Evolutionary conservation across 352 stramenopile genomes (phyloP).

Genomic region (Phytopythium montanum): DNA sequence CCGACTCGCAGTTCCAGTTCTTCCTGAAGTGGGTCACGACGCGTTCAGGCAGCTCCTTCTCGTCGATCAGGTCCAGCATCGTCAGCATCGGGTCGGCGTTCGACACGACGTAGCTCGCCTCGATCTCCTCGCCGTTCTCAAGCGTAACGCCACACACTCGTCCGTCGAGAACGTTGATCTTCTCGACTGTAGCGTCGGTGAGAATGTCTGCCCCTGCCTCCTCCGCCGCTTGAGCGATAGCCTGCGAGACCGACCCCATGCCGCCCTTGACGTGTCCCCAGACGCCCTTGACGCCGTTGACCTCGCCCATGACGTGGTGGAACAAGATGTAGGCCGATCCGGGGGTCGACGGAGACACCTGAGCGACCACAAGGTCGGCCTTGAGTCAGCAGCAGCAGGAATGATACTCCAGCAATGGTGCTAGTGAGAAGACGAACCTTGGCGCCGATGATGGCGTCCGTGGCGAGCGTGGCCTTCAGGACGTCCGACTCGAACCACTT

Average conservation of each 20-base stretch:
- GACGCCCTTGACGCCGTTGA: slow-evolving; percentile 82
- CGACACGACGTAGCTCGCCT: slow-evolving; percentile 68
- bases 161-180: slow-evolving; percentile 49
- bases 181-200: slow-evolving; percentile 58
- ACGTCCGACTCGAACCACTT: slow-evolving; percentile 90
- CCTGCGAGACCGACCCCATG: slow-evolving; percentile 81
- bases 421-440: slow-evolving; percentile 34
- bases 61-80: slow-evolving; percentile 78
- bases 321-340: slow-evolving; percentile 90
- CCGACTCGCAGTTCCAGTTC: slow-evolving; percentile 78
- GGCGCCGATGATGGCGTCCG: slow-evolving; percentile 89
- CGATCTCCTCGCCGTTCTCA: slow-evolving; percentile 41
- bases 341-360: slow-evolving; percentile 79
- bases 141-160: slow-evolving; percentile 63
- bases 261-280: slow-evolving; percentile 90
- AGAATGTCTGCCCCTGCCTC: slow-evolving; percentile 69
- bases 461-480: slow-evolving; percentile 89
- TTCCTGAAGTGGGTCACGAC: slow-evolving; percentile 71
- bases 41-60: slow-evolving; percentile 42
- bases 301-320: slow-evolving; percentile 91
- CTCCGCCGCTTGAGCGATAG: slow-evolving; percentile 55
- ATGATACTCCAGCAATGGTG: neutral
- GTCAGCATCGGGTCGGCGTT: slow-evolving; percentile 78
- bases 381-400: neutral
- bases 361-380: neutral